Conservation (phyloP, 306 rosid genomes). For the Malus domestica region DNA sequence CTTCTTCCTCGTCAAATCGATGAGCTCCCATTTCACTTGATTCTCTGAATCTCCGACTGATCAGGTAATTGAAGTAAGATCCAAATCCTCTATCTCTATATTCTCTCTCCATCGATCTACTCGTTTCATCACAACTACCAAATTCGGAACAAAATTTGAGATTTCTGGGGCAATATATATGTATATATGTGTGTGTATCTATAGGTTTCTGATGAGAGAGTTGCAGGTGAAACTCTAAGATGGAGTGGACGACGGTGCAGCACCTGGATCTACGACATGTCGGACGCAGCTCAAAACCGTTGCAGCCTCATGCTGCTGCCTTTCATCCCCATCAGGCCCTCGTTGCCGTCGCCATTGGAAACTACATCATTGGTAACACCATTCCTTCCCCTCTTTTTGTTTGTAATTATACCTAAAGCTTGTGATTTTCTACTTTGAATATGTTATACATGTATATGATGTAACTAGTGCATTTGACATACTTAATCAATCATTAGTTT, state of each 20-base stretch:
- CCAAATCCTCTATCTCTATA: background rate
- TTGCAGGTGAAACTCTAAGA: slow-evolving; percentile 25
- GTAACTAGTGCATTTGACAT: background rate
- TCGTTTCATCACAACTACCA: background rate
- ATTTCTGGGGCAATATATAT: background rate
- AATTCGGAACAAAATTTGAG: background rate
- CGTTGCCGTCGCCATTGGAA: slow-evolving; percentile 87
- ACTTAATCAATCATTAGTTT: background rate
- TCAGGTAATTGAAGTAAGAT: background rate
- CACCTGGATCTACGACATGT: slow-evolving; percentile 96
- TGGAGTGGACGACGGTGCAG: slow-evolving; percentile 99
- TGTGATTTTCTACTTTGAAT: background rate
- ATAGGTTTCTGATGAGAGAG: slow-evolving; percentile 5
- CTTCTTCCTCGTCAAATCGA: slow-evolving; percentile 7
- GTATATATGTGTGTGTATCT: background rate
- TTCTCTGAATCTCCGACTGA: background rate
- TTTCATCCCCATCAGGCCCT: slow-evolving; percentile 91
- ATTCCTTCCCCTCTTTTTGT: background rate
- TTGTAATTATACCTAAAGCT: background rate
- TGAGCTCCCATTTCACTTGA: background rate
- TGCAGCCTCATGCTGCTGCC: slow-evolving; percentile 86
- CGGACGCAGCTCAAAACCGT: slow-evolving; percentile 52
- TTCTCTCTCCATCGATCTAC: background rate
- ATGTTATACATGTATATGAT: background rate
- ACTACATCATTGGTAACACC: slow-evolving; percentile 69